Evolutionary conservation across 1,284 basidiomycete genomes (phyloP), one percentile per base, ranked within the genome.

Genomic region (Cutaneotrichosporon dermatis): DNA sequence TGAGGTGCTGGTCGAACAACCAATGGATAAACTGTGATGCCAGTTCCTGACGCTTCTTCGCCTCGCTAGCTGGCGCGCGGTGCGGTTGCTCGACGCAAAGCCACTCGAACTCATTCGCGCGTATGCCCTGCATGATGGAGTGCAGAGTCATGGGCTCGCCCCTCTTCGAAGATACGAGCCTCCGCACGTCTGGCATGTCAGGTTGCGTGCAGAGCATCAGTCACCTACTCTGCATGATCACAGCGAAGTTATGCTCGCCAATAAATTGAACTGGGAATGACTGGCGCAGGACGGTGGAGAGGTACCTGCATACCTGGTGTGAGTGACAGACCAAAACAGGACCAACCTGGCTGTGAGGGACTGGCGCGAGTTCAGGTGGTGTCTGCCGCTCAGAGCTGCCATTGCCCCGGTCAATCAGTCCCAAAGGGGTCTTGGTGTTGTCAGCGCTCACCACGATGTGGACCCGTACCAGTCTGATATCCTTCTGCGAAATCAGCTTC

Each of bases 11-110:
- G 68, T 94, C 90, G 63, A 97, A 92, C 62, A 94, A 87, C 94
- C 94, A 99, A 72, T 86, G 89, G 6, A 98, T 62, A 67, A 95
- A 89, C 58, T 95, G 90, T 69, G 89, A 84, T 0, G 92, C 73
- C 10, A 98, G 77, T 69, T 89, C 84, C n/a, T 83, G 81, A 8
- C 90, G 83, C 72, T 90, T 92, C 34, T 84, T 67, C 1, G 84
- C 78, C 67, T 96, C 93, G 0, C 84, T 84, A 1, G 84, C 82
- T 3, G 85, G 80, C 0, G 86, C 59, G 0, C 78, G 64, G 33
- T 42, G 40, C 13, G 58, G 48, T 3, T 63, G 51, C 36, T 56
- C 57, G 5, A 64, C 39, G 46, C 80, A 80, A 1, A 92, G 80
- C 93, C 94, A 98, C n/a, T 85, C 83, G 68, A 92, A 90, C 40